These are phyloP conservation scores for Botrytis galanthina DNA, from an alignment of 2,329 filamentous ascomycete species.

Conservation along the genomic window DNA sequence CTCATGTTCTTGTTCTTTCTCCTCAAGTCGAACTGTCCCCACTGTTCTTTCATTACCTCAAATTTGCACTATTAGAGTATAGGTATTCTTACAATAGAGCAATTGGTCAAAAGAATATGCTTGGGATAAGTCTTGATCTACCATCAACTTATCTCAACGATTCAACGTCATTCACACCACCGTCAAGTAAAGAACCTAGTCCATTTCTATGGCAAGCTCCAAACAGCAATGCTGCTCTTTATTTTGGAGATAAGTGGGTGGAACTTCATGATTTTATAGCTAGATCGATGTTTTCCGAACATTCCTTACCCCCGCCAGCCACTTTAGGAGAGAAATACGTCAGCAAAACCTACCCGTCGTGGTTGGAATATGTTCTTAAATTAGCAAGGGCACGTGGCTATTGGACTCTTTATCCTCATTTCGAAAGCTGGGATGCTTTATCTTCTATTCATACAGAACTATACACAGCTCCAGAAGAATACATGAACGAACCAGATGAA, in stretches of 20 bases:
- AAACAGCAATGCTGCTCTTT: conserved; percentile 75
- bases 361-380: conserved; percentile 75
- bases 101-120: conserved; percentile 54
- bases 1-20: conserved; percentile 82
- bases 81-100: conserved; percentile 60
- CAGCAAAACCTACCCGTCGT: conserved; percentile 68
- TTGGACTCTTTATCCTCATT: conserved; percentile 73
- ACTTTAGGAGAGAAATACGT: conserved; percentile 56
- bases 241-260: conserved; percentile 82
- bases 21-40: conserved; percentile 76
- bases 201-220: conserved; percentile 82
- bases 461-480: conserved; percentile 70
- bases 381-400: conserved; percentile 76
- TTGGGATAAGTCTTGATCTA: conserved; percentile 78
- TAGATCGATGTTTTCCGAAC: conserved; percentile 33
- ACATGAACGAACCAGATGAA: conserved; percentile 32
- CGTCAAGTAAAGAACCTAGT: conserved; percentile 35
- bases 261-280: conserved; percentile 81
- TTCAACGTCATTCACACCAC: conserved; percentile 51
- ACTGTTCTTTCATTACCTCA: conserved; percentile 82
- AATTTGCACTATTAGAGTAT: conserved; percentile 74
- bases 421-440: conserved; percentile 48
- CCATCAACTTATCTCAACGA: conserved; percentile 65
- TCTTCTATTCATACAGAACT: conserved; percentile 78
- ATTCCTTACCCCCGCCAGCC: conserved; percentile 40